Conservation (phyloP, 441 rosid species). For the Euphorbia celastroides region DNA sequence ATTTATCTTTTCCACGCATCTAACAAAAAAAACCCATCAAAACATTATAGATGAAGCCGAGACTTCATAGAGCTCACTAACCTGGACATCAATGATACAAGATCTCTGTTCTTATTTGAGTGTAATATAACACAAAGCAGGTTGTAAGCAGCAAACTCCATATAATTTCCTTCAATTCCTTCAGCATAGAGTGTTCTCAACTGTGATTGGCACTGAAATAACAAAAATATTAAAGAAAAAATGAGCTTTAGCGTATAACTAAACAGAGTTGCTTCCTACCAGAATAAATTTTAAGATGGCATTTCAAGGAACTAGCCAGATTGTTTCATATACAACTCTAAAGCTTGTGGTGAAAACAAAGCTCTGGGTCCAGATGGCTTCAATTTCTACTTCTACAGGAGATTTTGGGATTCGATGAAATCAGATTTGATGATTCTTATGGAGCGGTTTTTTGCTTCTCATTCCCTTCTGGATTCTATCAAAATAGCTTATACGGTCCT, state of each 20-base stretch:
- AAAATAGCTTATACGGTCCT: too few relatives aligned
- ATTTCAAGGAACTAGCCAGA: not conserved
- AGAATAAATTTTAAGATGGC: not conserved
- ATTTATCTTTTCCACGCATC: not conserved
- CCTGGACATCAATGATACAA: constrained; percentile 91
- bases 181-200: constrained; percentile 82
- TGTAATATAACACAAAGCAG: constrained; percentile 87
- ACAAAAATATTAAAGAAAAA: constrained; percentile 19
- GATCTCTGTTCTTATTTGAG: constrained; percentile 80
- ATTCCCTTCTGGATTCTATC: too few relatives aligned
- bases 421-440: too few relatives aligned
- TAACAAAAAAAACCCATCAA: constrained; percentile 5
- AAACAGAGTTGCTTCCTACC: not conserved
- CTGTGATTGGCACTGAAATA: constrained; percentile 90
- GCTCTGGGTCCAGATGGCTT: too few relatives aligned
- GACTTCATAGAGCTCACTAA: constrained; percentile 23
- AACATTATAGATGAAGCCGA: constrained; percentile 4
- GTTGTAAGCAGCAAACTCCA: constrained; percentile 95
- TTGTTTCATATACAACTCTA: not conserved
- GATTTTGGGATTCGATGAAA: too few relatives aligned
- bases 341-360: too few relatives aligned
- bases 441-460: too few relatives aligned
- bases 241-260: not conserved
- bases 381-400: too few relatives aligned
- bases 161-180: constrained; percentile 83